Evolutionary conservation across 805 yeast genomes (phyloP).

Genomic region (Candida ponderosae): DNA sequence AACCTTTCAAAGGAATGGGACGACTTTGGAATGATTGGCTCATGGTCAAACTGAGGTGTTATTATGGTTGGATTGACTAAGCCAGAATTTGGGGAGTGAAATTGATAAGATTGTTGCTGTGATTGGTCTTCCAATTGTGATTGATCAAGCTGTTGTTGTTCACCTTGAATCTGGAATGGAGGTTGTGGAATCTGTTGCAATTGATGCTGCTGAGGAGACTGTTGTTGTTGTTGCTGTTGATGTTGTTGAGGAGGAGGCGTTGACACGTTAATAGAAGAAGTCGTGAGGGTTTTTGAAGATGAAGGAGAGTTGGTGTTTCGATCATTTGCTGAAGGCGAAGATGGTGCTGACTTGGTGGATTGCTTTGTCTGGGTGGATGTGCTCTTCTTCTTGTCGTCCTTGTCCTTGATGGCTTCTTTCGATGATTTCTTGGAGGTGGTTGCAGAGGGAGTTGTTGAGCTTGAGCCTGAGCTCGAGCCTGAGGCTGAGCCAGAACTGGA

Average conservation of each 20-base stretch:
- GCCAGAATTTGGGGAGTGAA: not conserved
- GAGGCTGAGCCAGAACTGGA: not conserved
- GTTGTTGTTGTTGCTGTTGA: conserved; percentile 1
- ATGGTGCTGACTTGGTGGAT: conserved; percentile 7
- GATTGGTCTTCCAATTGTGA: not conserved
- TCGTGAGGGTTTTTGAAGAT: conserved; percentile 3
- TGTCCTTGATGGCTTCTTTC: conserved; percentile 35
- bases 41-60: not conserved
- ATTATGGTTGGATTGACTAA: not conserved
- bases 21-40: conserved; percentile 26
- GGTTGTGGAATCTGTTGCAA: conserved; percentile 1
- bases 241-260: conserved; percentile 1
- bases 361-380: conserved; percentile 10
- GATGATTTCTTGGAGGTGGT: conserved; percentile 23
- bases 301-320: conserved; percentile 15
- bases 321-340: conserved; percentile 9
- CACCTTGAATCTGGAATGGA: too few relatives aligned
- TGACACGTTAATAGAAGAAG: conserved; percentile 1
- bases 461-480: not conserved
- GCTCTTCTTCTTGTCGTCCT: conserved; percentile 16
- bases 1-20: conserved; percentile 50
- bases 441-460: not conserved
- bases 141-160: not conserved
- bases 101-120: not conserved
- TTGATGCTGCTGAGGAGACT: not conserved